A percentile compares a stretch with the other conserved stretches of the same genome.
Evolutionary conservation across 192 early-diverging fungal species (phyloP).

Genomic region (Linnemannia hyalina): DNA sequence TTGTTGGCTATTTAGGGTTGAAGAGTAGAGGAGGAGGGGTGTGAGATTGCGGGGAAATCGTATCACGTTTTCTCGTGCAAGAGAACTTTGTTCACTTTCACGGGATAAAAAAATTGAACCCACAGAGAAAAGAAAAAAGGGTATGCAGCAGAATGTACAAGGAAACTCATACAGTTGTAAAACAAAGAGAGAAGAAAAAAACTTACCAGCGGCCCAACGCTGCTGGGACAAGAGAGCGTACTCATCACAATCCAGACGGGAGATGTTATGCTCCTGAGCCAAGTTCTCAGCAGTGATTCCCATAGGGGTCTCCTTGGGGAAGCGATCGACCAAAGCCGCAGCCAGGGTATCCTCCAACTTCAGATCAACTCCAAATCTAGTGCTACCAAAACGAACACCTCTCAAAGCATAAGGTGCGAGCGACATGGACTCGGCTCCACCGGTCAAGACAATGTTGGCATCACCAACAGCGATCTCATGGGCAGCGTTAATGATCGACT

Average conservation of each 20-base stretch:
- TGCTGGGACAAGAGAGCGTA: slow-evolving; percentile 88
- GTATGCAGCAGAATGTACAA: background rate
- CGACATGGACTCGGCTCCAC: slow-evolving; percentile 95
- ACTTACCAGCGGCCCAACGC: slow-evolving; percentile 83
- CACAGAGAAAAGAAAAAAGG: background rate
- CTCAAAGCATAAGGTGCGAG: slow-evolving; percentile 90
- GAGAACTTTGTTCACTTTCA: background rate
- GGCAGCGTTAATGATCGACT: slow-evolving; percentile 92
- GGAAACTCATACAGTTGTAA: background rate
- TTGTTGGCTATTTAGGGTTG: slow-evolving; percentile 64
- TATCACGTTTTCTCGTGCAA: background rate
- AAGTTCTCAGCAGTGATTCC: slow-evolving; percentile 97
- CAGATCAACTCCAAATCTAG: slow-evolving; percentile 88
- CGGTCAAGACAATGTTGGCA: slow-evolving; percentile 86
- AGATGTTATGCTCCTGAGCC: slow-evolving; percentile 84
- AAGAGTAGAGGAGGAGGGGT: background rate
- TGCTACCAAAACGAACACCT: slow-evolving; percentile 83
- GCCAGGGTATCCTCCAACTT: slow-evolving; percentile 93
- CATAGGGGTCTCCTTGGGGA: slow-evolving; percentile 88
- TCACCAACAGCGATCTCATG: slow-evolving; percentile 93
- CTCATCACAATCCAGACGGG: slow-evolving; percentile 86
- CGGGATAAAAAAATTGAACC: background rate
- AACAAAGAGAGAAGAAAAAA: slow-evolving; percentile 1
- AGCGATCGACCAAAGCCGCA: slow-evolving; percentile 87
- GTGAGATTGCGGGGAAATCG: background rate